phyloP scores from a whole-genome alignment of 2,329 filamentous ascomycete genomes.

The Penicillium sp. region DNA sequence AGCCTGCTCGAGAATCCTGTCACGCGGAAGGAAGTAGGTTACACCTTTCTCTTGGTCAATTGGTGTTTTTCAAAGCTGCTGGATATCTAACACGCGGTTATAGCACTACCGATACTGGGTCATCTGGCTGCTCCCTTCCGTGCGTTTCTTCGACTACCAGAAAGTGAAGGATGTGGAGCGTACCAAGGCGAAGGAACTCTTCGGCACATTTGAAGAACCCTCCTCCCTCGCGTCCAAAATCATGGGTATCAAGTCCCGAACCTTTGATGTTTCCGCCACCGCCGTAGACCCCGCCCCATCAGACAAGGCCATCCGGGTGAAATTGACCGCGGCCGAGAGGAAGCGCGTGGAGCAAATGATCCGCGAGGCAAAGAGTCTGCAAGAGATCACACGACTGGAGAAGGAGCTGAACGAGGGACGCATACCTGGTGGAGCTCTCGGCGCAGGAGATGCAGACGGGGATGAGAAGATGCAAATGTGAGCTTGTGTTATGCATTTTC shows the following conservation, averaged over 20 bases:
- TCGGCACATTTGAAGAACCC: conserved; percentile 72
- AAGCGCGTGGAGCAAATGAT: conserved; percentile 82
- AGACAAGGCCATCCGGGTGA: conserved; percentile 68
- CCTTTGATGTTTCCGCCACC: conserved; percentile 54
- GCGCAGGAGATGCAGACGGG: conserved; percentile 33
- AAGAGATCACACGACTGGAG: conserved; percentile 85
- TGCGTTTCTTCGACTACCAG: conserved; percentile 87
- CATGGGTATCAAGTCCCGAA: conserved; percentile 75
- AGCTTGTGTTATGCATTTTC: conserved; percentile 12
- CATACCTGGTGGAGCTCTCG: conserved; percentile 62
- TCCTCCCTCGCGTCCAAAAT: conserved; percentile 79
- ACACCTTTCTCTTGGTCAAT: conserved; percentile 5
- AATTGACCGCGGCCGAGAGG: conserved; percentile 83
- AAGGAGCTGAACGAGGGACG: conserved; percentile 87
- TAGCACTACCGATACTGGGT: conserved; percentile 92
- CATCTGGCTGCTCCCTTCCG: conserved; percentile 75
- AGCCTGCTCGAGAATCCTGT: conserved; percentile 84
- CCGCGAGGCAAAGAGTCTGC: conserved; percentile 77
- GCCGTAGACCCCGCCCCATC: conserved; percentile 41
- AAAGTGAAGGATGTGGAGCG: conserved; percentile 89
- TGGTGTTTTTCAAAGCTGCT: not conserved
- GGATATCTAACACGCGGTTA: conserved; percentile 4
- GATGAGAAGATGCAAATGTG: conserved; percentile 37
- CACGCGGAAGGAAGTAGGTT: conserved; percentile 77
- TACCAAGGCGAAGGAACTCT: conserved; percentile 69